A percentile compares a stretch with the other conserved stretches of the same genome.
phyloP scores from a whole-genome alignment of 2,329 filamentous ascomycete species.

The Ophiocordyceps camponoti-leonardi region DNA sequence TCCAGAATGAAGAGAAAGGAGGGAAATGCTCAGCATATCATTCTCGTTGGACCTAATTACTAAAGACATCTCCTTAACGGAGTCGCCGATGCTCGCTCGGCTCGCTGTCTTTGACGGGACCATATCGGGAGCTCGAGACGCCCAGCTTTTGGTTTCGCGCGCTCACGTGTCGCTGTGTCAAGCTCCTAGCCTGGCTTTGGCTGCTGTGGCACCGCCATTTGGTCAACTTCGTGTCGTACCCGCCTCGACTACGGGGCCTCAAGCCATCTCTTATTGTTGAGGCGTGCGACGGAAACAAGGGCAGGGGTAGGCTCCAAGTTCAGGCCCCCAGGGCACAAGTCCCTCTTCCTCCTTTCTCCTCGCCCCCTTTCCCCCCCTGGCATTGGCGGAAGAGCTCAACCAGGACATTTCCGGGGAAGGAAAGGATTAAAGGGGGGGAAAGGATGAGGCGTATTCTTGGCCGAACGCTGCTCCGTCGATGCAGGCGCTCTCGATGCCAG shows the following conservation, averaged over 20 bases:
- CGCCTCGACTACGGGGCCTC: not conserved
- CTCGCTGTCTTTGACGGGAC: not conserved
- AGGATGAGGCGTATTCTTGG: not conserved
- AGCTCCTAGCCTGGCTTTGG: slow-evolving; percentile 1
- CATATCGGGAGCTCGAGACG: not conserved
- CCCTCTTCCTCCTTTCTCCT: not conserved
- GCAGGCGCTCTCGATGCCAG: not conserved
- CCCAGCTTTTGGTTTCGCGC: not conserved
- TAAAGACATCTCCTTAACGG: slow-evolving; percentile 1
- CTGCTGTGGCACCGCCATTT: slow-evolving; percentile 2
- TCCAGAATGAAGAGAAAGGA: not conserved
- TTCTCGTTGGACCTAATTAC: not conserved
- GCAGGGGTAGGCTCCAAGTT: slow-evolving; percentile 1
- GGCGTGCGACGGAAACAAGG: slow-evolving; percentile 1
- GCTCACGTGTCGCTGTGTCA: slow-evolving; percentile 2
- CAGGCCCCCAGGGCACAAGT: not conserved
- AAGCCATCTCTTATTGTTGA: slow-evolving; percentile 1
- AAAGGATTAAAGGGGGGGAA: too few relatives aligned
- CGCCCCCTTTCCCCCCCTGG: not conserved
- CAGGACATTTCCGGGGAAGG: not conserved
- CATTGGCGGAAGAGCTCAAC: not conserved
- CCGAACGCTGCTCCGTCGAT: not conserved
- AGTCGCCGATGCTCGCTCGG: slow-evolving; percentile 2
- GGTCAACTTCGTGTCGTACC: not conserved
- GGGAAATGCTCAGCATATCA: not conserved